These are phyloP conservation scores for Didymella segeticola DNA, from an alignment of 2,329 filamentous ascomycete species.

Conservation along the genomic window DNA sequence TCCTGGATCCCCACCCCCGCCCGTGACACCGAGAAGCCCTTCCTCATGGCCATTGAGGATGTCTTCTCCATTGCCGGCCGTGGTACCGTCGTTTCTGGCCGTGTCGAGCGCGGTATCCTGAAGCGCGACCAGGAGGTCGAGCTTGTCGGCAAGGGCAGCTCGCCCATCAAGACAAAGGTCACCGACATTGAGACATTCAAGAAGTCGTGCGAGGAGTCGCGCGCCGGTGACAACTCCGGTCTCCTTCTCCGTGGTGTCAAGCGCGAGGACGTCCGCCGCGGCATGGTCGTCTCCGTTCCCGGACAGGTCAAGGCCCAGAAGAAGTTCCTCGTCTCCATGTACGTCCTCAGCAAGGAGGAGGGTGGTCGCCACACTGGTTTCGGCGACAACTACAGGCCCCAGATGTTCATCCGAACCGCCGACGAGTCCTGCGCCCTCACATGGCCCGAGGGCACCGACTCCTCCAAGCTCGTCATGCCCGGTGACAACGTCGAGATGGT, in stretches of 20 bases:
- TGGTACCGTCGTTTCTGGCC: constrained; percentile 95
- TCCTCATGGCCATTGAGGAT: constrained; percentile 95
- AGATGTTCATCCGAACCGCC: constrained; percentile 94
- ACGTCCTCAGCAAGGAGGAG: constrained; percentile 97
- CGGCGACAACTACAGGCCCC: constrained; percentile 93
- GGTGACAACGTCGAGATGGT: constrained; percentile 99
- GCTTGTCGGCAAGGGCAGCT: constrained; percentile 83
- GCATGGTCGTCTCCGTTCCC: constrained; percentile 91
- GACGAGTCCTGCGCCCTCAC: constrained; percentile 76
- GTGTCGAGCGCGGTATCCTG: constrained; percentile 92
- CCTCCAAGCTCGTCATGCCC: constrained; percentile 88
- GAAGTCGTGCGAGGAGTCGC: constrained; percentile 97
- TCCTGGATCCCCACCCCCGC: constrained; percentile 94
- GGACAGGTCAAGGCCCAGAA: constrained; percentile 84
- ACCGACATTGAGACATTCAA: constrained; percentile 99
- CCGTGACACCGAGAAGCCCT: constrained; percentile 96
- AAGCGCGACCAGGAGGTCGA: constrained; percentile 96
- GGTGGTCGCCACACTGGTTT: constrained; percentile 97
- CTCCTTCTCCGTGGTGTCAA: constrained; percentile 94
- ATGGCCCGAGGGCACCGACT: constrained; percentile 84
- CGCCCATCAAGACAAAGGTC: constrained; percentile 96
- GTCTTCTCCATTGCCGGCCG: constrained; percentile 71
- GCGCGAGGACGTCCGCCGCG: constrained; percentile 91
- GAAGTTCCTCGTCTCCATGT: constrained; percentile 94
- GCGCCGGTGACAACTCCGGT: constrained; percentile 97